These are phyloP conservation scores for Linderniella brevidens DNA, from an alignment of 257 asterid species.

Conservation along the genomic window DNA sequence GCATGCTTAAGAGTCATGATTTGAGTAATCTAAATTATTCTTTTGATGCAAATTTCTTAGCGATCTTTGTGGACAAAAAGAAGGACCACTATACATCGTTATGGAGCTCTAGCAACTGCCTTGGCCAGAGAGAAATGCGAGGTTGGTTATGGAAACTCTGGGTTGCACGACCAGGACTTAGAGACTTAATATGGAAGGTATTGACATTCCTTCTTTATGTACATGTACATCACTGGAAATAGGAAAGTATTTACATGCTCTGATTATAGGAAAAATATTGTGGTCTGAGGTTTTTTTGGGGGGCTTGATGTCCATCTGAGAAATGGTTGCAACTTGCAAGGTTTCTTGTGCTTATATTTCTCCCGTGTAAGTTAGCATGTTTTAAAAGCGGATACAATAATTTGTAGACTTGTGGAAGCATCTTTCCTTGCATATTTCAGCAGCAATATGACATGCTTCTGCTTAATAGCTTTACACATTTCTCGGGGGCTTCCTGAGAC, in stretches of 20 bases:
- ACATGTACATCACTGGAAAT: constrained; percentile 12
- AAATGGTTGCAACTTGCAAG: no score
- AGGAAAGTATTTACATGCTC: no score
- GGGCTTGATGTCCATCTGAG: no score
- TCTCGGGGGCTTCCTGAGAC: not conserved
- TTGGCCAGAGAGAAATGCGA: constrained; percentile 94
- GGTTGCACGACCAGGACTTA: constrained; percentile 49
- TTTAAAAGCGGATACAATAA: no score
- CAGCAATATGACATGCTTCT: no score
- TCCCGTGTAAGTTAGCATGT: no score
- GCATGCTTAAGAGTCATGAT: constrained; percentile 13
- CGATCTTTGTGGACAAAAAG: constrained; percentile 63
- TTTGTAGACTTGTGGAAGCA: no score
- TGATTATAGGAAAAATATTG: no score
- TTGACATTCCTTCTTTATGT: not conserved
- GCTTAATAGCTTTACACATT: not conserved
- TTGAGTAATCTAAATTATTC: constrained; percentile 34
- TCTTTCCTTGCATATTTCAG: no score
- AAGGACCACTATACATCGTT: constrained; percentile 65
- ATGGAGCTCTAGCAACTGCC: constrained; percentile 80
- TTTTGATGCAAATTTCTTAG: constrained; percentile 62
- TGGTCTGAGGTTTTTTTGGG: no score
- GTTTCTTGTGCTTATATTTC: no score
- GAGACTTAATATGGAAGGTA: constrained; percentile 96
- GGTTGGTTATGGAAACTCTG: constrained; percentile 82